phyloP scores from a whole-genome alignment of 345 rosid genomes.

The Linum trigynum region DNA sequence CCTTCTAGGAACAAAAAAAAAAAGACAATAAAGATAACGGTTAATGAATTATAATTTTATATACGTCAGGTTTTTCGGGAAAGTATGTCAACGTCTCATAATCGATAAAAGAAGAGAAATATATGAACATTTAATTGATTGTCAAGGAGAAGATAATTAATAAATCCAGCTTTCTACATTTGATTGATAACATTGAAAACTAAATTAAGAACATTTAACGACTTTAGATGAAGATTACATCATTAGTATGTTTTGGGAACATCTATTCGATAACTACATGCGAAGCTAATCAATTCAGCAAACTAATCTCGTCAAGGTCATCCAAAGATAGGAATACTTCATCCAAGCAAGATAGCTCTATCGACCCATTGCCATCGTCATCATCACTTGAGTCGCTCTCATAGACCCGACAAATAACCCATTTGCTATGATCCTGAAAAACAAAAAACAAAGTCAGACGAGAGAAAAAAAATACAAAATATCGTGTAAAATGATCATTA shows the following conservation, averaged over 20 bases:
- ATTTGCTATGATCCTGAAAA: constrained; percentile 65
- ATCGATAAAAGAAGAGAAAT: too few relatives aligned
- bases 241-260: neutral
- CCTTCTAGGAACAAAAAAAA: too few relatives aligned
- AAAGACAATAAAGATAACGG: too few relatives aligned
- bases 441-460: neutral
- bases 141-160: too few relatives aligned
- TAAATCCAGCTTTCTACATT: too few relatives aligned
- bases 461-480: neutral
- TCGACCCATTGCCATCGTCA: constrained; percentile 34
- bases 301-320: constrained; percentile 87
- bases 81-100: too few relatives aligned
- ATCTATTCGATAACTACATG: too few relatives aligned
- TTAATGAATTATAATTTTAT: too few relatives aligned
- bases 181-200: too few relatives aligned
- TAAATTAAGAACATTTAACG: neutral
- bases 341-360: constrained; percentile 84
- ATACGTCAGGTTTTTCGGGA: too few relatives aligned
- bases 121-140: too few relatives aligned
- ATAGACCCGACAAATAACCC: constrained; percentile 85
- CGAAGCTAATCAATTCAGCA: constrained; percentile 31
- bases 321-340: constrained; percentile 91
- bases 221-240: neutral
- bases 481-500: neutral
- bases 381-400: constrained; percentile 39